Conservation (phyloP, 495 filamentous ascomycete genomes). For the Thermothielavioides terrestris region DNA sequence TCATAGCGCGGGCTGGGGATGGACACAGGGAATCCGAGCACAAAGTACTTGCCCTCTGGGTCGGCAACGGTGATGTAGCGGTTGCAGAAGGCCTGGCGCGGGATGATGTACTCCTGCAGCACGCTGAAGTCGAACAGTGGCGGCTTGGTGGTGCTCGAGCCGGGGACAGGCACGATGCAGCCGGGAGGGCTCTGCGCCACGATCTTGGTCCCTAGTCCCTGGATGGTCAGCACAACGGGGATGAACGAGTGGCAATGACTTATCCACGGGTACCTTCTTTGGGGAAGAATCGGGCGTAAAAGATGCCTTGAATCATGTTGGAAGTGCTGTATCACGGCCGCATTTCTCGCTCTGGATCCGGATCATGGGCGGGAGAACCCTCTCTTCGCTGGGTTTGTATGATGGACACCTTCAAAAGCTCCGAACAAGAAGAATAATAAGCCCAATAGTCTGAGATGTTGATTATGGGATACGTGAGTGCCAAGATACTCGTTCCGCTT, state of each 20-base stretch:
- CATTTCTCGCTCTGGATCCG: not conserved
- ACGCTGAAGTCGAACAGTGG: conserved; percentile 76
- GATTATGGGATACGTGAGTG: too few relatives aligned
- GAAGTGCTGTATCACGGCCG: not conserved
- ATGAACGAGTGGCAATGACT: not conserved
- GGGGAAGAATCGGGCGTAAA: conserved; percentile 88
- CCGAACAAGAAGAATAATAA: too few relatives aligned
- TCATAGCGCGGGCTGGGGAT: conserved; percentile 67
- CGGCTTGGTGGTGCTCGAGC: conserved; percentile 43
- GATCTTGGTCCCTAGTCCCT: conserved; percentile 61
- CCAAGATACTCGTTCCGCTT: too few relatives aligned
- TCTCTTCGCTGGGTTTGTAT: too few relatives aligned
- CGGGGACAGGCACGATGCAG: conserved; percentile 56
- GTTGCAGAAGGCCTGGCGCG: conserved; percentile 83
- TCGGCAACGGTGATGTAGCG: conserved; percentile 71
- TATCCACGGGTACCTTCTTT: conserved; percentile 57
- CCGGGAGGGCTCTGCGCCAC: conserved; percentile 65
- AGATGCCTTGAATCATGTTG: conserved; percentile 85
- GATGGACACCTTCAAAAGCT: too few relatives aligned
- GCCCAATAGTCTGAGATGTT: too few relatives aligned
- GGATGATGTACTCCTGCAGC: conserved; percentile 84
- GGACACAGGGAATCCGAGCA: conserved; percentile 84
- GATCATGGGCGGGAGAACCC: too few relatives aligned
- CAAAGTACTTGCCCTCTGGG: conserved; percentile 61
- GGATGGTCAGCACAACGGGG: not conserved